Evolutionary conservation across 306 rosid genomes (phyloP), one percentile per base, ranked within the genome.

Genomic region (Trichosanthes cucumerina): DNA sequence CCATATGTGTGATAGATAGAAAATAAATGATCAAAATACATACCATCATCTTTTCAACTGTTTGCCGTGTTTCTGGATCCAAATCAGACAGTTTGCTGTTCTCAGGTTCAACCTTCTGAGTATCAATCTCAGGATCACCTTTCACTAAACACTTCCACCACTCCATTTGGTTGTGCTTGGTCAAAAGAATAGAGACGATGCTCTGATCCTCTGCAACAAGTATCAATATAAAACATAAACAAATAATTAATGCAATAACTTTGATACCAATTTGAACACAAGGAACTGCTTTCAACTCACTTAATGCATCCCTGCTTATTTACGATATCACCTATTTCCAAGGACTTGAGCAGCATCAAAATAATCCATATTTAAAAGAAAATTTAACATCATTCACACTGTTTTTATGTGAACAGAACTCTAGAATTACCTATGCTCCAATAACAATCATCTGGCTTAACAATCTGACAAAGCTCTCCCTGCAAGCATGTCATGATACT

Each of bases 1-100:
- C 58, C 58, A 47, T 68, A 10, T 0, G 59, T 28, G n/a, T 28
- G 9, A 26, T 5, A 63, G 24, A 70, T 70, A 70, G 4, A 59
- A 21, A 46, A 24, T 31, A 38, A 77, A 13, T 0, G 6, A 36
- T 47, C 26, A 34, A 85, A 36, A 14, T 18, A 65, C 11, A 24
- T 81, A 96, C 99, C 99, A 96, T 96, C 99, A 96, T 92, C 84
- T 93, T 96, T 79, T 93, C 98, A 66, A 93, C 98, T 21, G 96
- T 96, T 63, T 84, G 88, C 46, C 98, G 85, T 26, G 96, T 92
- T 83, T 96, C 99, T 6, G 96, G 86, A 84, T 96, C 99, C 36
- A 92, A 87, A 79, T 96, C 99, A 23, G 93, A 76, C 47, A 96
- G 88, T 79, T 91, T 96, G 87, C 98, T 96, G 84, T 82, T 82